Conservation (phyloP, 106 monocot genomes). For the Cymbidium sinense region DNA sequence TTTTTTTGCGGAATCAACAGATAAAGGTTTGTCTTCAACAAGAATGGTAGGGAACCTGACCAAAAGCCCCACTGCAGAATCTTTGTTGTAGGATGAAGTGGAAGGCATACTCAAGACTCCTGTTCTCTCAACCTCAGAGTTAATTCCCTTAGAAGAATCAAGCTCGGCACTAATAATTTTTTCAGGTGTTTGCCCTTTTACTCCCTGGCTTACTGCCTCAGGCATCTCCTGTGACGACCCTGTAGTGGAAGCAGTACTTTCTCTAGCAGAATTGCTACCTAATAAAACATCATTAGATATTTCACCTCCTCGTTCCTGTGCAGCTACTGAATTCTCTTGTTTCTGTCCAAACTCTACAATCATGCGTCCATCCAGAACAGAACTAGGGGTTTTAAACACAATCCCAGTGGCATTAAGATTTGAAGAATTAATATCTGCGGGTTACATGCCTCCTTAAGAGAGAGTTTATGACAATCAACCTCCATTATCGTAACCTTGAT, state of each 20-base stretch:
- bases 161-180: neutral
- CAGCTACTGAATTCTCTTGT: conserved; percentile 4
- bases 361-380: conserved; percentile 5
- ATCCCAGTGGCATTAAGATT: neutral
- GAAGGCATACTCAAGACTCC: neutral
- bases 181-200: too few relatives aligned
- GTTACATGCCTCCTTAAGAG: neutral
- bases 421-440: conserved; percentile 12
- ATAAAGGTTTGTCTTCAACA: too few relatives aligned
- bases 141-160: neutral
- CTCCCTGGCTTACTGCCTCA: too few relatives aligned
- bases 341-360: too few relatives aligned
- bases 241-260: neutral
- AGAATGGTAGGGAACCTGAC: neutral
- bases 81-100: neutral
- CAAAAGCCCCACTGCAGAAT: conserved; percentile 3
- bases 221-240: conserved; percentile 4
- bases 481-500: conserved; percentile 1
- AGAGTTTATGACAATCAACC: neutral
- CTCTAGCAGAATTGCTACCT: neutral
- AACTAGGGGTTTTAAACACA: neutral
- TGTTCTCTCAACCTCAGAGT: neutral
- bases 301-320: conserved; percentile 4
- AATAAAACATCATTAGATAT: neutral
- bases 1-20: neutral